phyloP scores from a whole-genome alignment of 352 stramenopile species.

The Phytophthora brassicae region DNA sequence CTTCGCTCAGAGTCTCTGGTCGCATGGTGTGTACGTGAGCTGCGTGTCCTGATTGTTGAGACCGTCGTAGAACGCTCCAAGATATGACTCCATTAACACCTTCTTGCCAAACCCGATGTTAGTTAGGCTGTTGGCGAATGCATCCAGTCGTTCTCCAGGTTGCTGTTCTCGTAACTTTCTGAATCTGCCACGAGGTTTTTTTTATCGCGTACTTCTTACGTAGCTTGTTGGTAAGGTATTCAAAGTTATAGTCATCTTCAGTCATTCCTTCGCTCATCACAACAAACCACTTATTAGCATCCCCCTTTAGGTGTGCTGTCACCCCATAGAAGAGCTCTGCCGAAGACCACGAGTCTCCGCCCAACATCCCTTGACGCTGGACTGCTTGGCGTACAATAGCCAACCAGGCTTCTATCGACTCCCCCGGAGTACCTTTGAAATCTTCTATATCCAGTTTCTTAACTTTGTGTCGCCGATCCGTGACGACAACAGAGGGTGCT shows the following conservation, averaged over 20 bases:
- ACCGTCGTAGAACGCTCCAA: not conserved
- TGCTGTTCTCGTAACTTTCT: too few species aligned
- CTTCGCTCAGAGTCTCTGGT: not conserved
- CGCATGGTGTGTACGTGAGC: not conserved
- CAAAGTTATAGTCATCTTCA: too few species aligned
- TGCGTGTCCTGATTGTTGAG: not conserved
- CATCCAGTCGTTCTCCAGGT: too few species aligned
- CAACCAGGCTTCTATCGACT: not conserved
- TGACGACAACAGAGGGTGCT: not conserved
- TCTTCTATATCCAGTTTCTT: not conserved
- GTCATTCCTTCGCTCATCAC: not conserved
- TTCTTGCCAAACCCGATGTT: not conserved
- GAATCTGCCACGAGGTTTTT: too few species aligned
- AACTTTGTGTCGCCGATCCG: not conserved
- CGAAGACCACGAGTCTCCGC: not conserved
- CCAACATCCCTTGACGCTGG: not conserved
- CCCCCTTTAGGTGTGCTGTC: not conserved
- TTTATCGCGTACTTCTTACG: too few species aligned
- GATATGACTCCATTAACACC: not conserved
- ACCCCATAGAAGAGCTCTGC: conserved; percentile 1
- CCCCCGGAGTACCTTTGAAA: not conserved
- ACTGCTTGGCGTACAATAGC: not conserved
- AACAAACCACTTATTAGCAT: not conserved
- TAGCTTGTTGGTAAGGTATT: too few species aligned
- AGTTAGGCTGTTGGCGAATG: not conserved